These are phyloP conservation scores for Penicillium maclennaniae DNA, from an alignment of 495 filamentous ascomycete genomes.

Conservation along the genomic window DNA sequence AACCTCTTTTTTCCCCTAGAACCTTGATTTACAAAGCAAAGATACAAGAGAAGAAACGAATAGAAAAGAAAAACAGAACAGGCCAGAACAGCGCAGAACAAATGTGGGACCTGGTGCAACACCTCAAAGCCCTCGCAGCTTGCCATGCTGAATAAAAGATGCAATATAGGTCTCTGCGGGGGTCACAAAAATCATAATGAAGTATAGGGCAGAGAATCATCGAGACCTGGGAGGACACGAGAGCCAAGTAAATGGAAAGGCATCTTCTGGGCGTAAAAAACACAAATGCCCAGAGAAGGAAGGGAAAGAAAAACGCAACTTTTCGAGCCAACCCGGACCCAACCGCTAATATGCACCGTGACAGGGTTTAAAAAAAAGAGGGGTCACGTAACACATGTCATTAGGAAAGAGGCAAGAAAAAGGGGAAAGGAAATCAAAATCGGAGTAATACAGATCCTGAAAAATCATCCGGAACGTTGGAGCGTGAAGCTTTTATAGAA, in stretches of 20 bases:
- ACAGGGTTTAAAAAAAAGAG: slow-evolving; percentile 23
- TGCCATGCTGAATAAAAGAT: slow-evolving; percentile 30
- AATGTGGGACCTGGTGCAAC: slow-evolving; percentile 16
- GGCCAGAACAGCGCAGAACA: too few species aligned
- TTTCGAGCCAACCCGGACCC: slow-evolving; percentile 38
- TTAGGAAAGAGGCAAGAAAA: slow-evolving; percentile 24
- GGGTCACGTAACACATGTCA: slow-evolving; percentile 49
- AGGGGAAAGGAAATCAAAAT: slow-evolving; percentile 26
- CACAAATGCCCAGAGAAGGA: slow-evolving; percentile 31
- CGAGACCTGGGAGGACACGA: slow-evolving; percentile 4
- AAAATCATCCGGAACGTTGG: slow-evolving; percentile 11
- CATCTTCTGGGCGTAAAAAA: slow-evolving; percentile 16
- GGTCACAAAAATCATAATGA: slow-evolving; percentile 3
- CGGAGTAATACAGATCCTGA: slow-evolving; percentile 45
- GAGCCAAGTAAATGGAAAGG: slow-evolving; percentile 1
- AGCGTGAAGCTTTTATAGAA: not conserved
- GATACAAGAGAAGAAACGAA: slow-evolving; percentile 6
- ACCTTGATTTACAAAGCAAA: not conserved
- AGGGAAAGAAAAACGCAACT: slow-evolving; percentile 36
- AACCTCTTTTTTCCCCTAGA: not conserved
- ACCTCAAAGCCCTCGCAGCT: slow-evolving; percentile 24
- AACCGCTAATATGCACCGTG: slow-evolving; percentile 50
- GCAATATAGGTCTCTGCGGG: slow-evolving; percentile 17
- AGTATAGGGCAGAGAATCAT: slow-evolving; percentile 18
- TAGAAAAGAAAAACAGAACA: slow-evolving; percentile 6